Conservation (phyloP, 768 basidiomycete genomes). For the Epithele typhae region DNA sequence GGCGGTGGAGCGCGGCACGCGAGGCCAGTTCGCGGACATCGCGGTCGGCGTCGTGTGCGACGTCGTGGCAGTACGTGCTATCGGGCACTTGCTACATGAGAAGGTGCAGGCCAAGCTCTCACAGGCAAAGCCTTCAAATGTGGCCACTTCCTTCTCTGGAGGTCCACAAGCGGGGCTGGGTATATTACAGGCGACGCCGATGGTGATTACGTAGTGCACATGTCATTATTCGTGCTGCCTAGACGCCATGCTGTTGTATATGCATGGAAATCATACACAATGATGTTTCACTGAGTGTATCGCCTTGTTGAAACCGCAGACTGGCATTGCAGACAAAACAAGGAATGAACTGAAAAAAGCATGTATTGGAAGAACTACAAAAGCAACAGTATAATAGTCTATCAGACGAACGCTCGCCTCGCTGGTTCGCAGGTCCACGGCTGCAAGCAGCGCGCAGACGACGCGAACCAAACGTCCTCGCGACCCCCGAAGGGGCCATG, state of each 20-base stretch:
- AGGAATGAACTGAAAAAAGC: not conserved
- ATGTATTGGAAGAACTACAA: conserved; percentile 4
- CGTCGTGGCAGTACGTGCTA: conserved; percentile 37
- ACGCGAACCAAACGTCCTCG: conserved; percentile 35
- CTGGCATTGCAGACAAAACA: too few species aligned
- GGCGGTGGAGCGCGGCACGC: conserved; percentile 26
- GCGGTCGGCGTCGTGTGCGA: conserved; percentile 65
- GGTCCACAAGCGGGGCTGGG: too few species aligned
- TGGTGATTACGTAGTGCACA: not conserved
- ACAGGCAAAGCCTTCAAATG: not conserved
- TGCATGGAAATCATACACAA: too few species aligned
- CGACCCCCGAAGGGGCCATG: conserved; percentile 27
- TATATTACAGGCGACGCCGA: not conserved
- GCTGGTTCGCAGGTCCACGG: conserved; percentile 26
- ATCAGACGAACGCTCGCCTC: conserved; percentile 39
- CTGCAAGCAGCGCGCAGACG: conserved; percentile 21
- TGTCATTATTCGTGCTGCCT: not conserved
- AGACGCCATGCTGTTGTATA: too few species aligned
- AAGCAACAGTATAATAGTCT: conserved; percentile 21
- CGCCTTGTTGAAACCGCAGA: too few species aligned
- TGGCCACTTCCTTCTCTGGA: too few species aligned
- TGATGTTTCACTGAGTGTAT: too few species aligned
- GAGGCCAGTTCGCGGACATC: conserved; percentile 48
- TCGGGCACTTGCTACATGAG: conserved; percentile 48
- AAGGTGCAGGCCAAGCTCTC: conserved; percentile 30